Evolutionary conservation across 2,329 filamentous ascomycete species (phyloP), one percentile per base, ranked within the genome.

Genomic region (Xylariales sp.): DNA sequence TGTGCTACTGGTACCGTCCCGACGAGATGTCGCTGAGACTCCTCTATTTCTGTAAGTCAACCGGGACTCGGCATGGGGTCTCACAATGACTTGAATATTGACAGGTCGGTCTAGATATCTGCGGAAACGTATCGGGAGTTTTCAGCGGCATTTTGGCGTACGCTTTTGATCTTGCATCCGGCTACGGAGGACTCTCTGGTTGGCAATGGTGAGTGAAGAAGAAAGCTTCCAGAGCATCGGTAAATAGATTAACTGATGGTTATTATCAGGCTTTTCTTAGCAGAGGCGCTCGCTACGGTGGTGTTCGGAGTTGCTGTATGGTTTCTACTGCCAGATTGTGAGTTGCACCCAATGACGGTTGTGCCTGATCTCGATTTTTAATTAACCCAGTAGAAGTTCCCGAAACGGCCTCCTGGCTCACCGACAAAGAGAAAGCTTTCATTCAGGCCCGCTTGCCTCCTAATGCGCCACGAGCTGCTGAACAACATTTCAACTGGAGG

Each of bases 261-360:
- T n/a, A n/a, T n/a, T n/a, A n/a, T n/a, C 44, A 64, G 60, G 63
- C 41, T 68, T 2, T 63, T 68, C 39, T 44, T 67, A 2, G 49
- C 55, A 5, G 70, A 76, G 50, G 71, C 70, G 4, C 54, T 70
- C 18, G 50, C 61, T 11, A 76, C 72, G 0, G 55, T 76, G 6
- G 34, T 69, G 2, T 32, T 70, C 1, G 69, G 72, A 6, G 48
- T 71, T 4, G 49, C 62, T 5, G 64, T 76, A 11, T 76, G 69
- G 56, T 75, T 78, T 36, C 38, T 71, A 0, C 57, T 79, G 0
- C 74, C 74, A 0, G 72, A 78, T 45, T 76, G 68, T 71, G 50
- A 46, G 61, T 40, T n/a, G n/a, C n/a, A n/a, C n/a, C n/a, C 14
- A 13, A 10, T 23, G 2, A 15, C 6, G 14, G 4, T n/a, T 23